These are phyloP conservation scores for Panus rudis DNA, from an alignment of 768 basidiomycete species.

Conservation along the genomic window DNA sequence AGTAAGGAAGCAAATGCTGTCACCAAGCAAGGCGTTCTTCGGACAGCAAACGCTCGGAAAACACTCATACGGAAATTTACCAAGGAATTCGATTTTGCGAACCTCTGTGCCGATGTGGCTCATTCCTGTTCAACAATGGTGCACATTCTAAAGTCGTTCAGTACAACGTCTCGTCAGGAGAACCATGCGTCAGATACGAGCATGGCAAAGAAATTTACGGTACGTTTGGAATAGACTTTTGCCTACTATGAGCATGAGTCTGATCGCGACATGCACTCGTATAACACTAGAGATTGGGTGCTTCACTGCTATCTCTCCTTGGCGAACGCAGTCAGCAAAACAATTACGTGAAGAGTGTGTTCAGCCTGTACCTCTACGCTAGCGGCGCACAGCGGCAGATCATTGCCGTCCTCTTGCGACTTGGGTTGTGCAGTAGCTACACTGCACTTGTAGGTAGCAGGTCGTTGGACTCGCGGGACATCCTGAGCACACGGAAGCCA, in stretches of 20 bases:
- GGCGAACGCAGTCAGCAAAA: slow-evolving; percentile 9
- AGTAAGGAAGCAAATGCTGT: background rate
- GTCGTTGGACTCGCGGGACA: no score
- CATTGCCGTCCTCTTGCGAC: slow-evolving; percentile 4
- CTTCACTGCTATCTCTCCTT: background rate
- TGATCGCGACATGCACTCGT: background rate
- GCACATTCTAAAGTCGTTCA: background rate
- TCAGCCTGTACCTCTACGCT: slow-evolving; percentile 9
- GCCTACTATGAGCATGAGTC: background rate
- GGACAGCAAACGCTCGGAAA: background rate
- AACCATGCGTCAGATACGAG: background rate
- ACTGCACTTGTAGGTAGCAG: slow-evolving; percentile 5
- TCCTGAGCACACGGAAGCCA: no score
- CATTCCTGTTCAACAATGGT: slow-evolving; percentile 1
- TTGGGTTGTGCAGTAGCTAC: slow-evolving; percentile 18
- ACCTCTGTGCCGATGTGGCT: background rate
- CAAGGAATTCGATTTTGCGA: background rate
- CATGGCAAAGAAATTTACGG: background rate
- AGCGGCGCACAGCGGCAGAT: slow-evolving; percentile 9
- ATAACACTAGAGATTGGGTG: background rate
- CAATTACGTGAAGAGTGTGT: slow-evolving; percentile 5
- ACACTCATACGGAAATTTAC: slow-evolving; percentile 1
- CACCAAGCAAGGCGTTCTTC: slow-evolving; percentile 6
- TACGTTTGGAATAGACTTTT: background rate
- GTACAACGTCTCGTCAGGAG: slow-evolving; percentile 2